phyloP scores from a whole-genome alignment of 441 rosid genomes.

The Gossypium schwendimanii region DNA sequence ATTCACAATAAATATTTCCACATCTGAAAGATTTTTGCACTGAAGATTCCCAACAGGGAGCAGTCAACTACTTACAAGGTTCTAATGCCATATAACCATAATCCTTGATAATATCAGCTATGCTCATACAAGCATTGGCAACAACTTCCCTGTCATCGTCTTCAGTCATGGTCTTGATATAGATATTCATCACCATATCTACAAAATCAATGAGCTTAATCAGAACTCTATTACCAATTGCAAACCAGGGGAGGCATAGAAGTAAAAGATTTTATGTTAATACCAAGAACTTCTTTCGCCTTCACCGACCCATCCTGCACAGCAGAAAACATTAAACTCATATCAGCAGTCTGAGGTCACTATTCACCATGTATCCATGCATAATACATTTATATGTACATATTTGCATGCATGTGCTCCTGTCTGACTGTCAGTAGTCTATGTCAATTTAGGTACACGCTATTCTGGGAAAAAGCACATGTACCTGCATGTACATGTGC shows the following conservation, averaged over 20 bases:
- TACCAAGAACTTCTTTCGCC: slow-evolving; percentile 82
- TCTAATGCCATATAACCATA: slow-evolving; percentile 71
- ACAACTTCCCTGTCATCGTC: slow-evolving; percentile 99
- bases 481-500: neutral
- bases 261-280: neutral
- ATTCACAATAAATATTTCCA: neutral
- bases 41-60: neutral
- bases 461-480: neutral
- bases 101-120: slow-evolving; percentile 82
- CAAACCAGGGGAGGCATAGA: slow-evolving; percentile 1
- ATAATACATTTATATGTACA: neutral
- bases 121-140: slow-evolving; percentile 85
- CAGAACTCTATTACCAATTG: slow-evolving; percentile 7
- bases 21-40: neutral
- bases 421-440: neutral
- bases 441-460: neutral
- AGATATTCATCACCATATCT: slow-evolving; percentile 76
- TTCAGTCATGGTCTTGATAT: slow-evolving; percentile 71
- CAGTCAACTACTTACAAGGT: slow-evolving; percentile 56
- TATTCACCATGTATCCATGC: neutral
- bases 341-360: slow-evolving; percentile 6
- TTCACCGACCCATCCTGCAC: slow-evolving; percentile 65
- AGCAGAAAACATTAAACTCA: slow-evolving; percentile 17
- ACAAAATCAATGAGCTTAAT: slow-evolving; percentile 24
- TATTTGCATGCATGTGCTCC: neutral